Evolutionary conservation across 768 basidiomycete genomes (phyloP).

Genomic region (Boletus barrowsii): DNA sequence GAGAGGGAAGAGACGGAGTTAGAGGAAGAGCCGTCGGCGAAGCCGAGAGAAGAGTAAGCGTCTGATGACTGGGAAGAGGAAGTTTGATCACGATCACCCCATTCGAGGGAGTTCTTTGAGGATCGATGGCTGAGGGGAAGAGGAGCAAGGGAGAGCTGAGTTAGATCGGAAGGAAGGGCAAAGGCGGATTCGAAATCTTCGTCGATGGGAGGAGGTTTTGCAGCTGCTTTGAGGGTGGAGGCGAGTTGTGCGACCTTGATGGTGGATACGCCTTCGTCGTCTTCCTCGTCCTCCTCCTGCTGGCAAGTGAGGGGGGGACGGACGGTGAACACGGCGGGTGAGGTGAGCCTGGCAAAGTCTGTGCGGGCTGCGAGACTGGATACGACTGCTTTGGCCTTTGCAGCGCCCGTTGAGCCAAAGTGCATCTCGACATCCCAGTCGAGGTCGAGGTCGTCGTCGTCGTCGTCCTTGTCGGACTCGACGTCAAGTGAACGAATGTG

Average conservation of each 20-base stretch:
- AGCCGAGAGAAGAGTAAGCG: conserved; percentile 75
- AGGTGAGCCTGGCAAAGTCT: conserved; percentile 34
- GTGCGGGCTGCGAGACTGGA: conserved; percentile 39
- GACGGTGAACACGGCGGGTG: conserved; percentile 45
- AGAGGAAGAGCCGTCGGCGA: conserved; percentile 70
- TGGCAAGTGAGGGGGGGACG: conserved; percentile 57
- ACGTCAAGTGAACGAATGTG: conserved; percentile 57
- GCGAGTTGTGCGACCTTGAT: conserved; percentile 67
- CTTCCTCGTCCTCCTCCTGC: conserved; percentile 57
- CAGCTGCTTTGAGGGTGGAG: conserved; percentile 31
- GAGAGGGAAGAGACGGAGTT: conserved; percentile 65
- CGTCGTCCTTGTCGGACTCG: conserved; percentile 62
- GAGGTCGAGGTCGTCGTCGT: conserved; percentile 31
- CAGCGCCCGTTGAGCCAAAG: conserved; percentile 54
- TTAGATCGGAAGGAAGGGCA: conserved; percentile 75
- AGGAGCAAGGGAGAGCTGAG: conserved; percentile 78
- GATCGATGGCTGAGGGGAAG: conserved; percentile 70
- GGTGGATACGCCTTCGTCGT: conserved; percentile 80
- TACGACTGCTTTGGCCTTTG: conserved; percentile 41
- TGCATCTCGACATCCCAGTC: conserved; percentile 85
- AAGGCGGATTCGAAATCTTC: conserved; percentile 87
- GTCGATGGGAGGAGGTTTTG: conserved; percentile 40
- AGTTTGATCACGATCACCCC: conserved; percentile 82
- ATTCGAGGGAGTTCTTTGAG: conserved; percentile 82
- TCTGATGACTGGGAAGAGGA: conserved; percentile 87